Conservation (phyloP, 1,284 basidiomycete genomes). For the Cryptococcus wingfieldii region DNA sequence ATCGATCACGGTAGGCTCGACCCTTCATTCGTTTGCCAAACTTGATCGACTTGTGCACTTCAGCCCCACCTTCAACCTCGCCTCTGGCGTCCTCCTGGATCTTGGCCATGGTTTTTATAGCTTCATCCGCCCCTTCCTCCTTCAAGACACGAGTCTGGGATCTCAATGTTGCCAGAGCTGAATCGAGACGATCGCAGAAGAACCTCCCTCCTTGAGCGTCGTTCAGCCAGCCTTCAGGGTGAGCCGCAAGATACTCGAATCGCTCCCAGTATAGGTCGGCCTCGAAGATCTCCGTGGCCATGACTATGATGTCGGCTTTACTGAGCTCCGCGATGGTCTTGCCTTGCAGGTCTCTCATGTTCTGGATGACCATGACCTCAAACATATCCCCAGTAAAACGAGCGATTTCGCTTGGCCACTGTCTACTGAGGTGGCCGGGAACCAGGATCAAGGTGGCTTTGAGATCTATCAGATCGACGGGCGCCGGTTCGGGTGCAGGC, state of each 20-base stretch:
- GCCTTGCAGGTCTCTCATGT: slow-evolving; percentile 67
- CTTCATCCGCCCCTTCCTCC: slow-evolving; percentile 54
- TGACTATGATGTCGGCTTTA: slow-evolving; percentile 80
- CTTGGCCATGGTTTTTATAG: slow-evolving; percentile 60
- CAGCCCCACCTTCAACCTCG: slow-evolving; percentile 36
- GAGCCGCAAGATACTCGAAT: slow-evolving; percentile 57
- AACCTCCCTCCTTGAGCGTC: slow-evolving; percentile 68
- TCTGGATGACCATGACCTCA: slow-evolving; percentile 56
- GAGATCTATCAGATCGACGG: slow-evolving; percentile 54
- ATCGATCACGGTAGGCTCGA: slow-evolving; percentile 41
- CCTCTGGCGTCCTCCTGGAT: slow-evolving; percentile 43
- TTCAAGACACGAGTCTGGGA: slow-evolving; percentile 63
- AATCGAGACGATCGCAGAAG: slow-evolving; percentile 73
- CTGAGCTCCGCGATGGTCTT: slow-evolving; percentile 70
- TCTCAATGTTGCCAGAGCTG: slow-evolving; percentile 58
- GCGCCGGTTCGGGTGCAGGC: slow-evolving; percentile 54
- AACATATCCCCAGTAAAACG: slow-evolving; percentile 70
- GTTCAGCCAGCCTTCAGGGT: slow-evolving; percentile 39
- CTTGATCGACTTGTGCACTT: slow-evolving; percentile 38
- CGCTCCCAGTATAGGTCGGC: slow-evolving; percentile 63
- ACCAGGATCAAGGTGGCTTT: slow-evolving; percentile 82
- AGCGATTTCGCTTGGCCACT: slow-evolving; percentile 81
- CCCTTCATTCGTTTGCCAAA: slow-evolving; percentile 45
- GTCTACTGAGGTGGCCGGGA: slow-evolving; percentile 80
- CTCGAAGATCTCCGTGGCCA: slow-evolving; percentile 80